phyloP scores from a whole-genome alignment of 345 rosid species.

The Pistacia integerrima region DNA sequence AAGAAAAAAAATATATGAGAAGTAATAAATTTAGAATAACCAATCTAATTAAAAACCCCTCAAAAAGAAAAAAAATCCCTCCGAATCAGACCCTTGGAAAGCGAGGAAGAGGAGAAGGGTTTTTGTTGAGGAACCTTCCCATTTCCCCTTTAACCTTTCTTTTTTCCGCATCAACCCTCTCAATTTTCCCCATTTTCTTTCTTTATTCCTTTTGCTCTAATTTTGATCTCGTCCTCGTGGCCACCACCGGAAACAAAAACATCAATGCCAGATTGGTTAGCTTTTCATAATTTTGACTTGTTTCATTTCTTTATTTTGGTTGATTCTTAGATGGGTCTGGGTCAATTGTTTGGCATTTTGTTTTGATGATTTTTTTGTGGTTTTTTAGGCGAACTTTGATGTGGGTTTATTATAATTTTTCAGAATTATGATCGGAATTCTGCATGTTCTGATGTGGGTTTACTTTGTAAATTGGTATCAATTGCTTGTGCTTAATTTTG shows the following conservation, averaged over 20 bases:
- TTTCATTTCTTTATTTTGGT: not conserved
- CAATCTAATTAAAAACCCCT: too few relatives aligned
- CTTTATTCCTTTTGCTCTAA: not conserved
- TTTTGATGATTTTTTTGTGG: not conserved
- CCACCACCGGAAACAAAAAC: slow-evolving; percentile 87
- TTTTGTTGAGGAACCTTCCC: slow-evolving; percentile 9
- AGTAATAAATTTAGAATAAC: too few relatives aligned
- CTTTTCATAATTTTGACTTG: not conserved
- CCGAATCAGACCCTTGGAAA: not conserved
- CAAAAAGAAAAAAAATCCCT: too few relatives aligned
- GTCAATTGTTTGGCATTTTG: not conserved
- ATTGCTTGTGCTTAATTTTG: too few relatives aligned
- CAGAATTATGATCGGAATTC: not conserved
- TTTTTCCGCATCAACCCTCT: not conserved
- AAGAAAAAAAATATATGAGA: too few relatives aligned
- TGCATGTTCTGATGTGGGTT: slow-evolving; percentile 4
- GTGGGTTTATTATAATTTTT: slow-evolving; percentile 18
- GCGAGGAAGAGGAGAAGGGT: not conserved
- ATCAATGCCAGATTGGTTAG: slow-evolving; percentile 91
- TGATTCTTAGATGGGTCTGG: not conserved
- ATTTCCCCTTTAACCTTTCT: not conserved
- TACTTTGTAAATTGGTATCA: too few relatives aligned
- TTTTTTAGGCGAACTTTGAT: not conserved
- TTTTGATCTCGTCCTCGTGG: slow-evolving; percentile 51
- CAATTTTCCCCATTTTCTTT: not conserved